Evolutionary conservation across 352 stramenopile genomes (phyloP).

Genomic region (Pilasporangium apinafurcum): DNA sequence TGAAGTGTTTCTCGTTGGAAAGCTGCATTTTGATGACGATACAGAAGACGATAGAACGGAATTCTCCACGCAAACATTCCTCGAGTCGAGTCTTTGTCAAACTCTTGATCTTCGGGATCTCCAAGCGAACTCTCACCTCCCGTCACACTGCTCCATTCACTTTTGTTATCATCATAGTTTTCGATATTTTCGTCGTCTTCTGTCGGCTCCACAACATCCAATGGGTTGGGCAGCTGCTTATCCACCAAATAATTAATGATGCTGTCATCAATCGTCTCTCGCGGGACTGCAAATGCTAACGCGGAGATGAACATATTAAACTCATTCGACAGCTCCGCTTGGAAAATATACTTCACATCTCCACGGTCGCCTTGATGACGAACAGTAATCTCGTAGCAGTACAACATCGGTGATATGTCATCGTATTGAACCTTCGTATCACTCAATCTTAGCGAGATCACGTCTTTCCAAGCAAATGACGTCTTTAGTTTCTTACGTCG

Average conservation of each 20-base stretch:
- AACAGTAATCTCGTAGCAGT: constrained; percentile 75
- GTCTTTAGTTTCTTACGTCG: constrained; percentile 76
- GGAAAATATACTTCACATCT: constrained; percentile 76
- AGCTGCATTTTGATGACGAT: constrained; percentile 64
- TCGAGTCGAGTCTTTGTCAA: constrained; percentile 27
- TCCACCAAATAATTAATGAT: constrained; percentile 58
- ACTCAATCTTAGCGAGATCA: constrained; percentile 51
- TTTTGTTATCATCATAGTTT: constrained; percentile 58
- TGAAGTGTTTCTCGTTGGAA: constrained; percentile 57
- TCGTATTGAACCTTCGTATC: constrained; percentile 76
- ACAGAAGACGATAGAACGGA: constrained; percentile 59
- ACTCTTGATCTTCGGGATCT: constrained; percentile 76
- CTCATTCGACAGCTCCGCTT: constrained; percentile 62
- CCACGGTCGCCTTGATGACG: constrained; percentile 35
- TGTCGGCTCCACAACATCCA: constrained; percentile 17
- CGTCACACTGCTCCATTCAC: constrained; percentile 82
- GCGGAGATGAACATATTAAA: constrained; percentile 75
- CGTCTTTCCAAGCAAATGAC: constrained; percentile 62
- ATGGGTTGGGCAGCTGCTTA: constrained; percentile 51
- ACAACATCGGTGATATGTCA: constrained; percentile 73
- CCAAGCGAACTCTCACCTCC: constrained; percentile 77
- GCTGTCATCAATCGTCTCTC: constrained; percentile 51
- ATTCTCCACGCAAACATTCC: constrained; percentile 46
- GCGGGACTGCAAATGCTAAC: constrained; percentile 61
- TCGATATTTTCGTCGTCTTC: constrained; percentile 22